Percentiles rank a stretch among this genome's conserved stretches.
Conservation (phyloP, 1,284 basidiomycete species). For the Gymnopus androsaceus region DNA sequence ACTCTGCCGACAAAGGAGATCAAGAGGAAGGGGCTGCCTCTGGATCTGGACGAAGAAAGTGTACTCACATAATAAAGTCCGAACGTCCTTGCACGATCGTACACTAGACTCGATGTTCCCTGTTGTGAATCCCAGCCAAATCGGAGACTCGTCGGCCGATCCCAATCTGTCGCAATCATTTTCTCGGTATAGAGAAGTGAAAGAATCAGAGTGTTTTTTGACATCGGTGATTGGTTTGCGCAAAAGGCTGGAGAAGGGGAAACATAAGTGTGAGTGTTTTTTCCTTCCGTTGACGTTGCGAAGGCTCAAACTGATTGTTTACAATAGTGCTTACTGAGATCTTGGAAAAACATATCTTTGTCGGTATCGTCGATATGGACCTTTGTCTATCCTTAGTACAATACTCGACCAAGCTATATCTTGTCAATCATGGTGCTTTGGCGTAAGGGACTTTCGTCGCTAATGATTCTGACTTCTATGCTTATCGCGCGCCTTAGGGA, state of each 20-base stretch:
- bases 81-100: slow-evolving; percentile 85
- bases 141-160: slow-evolving; percentile 27
- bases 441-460: slow-evolving; percentile 53
- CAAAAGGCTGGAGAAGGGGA: slow-evolving; percentile 55
- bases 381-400: slow-evolving; percentile 84
- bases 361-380: slow-evolving; percentile 85
- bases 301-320: background rate
- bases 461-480: slow-evolving; percentile 1
- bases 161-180: slow-evolving; percentile 9
- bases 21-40: slow-evolving; percentile 31
- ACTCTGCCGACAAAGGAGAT: slow-evolving; percentile 34
- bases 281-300: background rate
- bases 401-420: slow-evolving; percentile 85
- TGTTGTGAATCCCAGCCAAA: slow-evolving; percentile 52
- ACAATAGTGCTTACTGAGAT: slow-evolving; percentile 80
- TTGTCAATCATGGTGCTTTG: slow-evolving; percentile 83
- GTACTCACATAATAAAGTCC: slow-evolving; percentile 87
- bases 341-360: slow-evolving; percentile 86
- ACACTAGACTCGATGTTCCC: slow-evolving; percentile 95
- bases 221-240: slow-evolving; percentile 80
- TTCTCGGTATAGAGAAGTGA: slow-evolving; percentile 56
- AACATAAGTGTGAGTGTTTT: slow-evolving; percentile 65
- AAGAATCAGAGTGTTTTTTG: slow-evolving; percentile 79
- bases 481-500: slow-evolving; percentile 53
- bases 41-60: slow-evolving; percentile 34